Evolutionary conservation across 164 flowering plant genomes (phyloP).

Genomic region (Vitis riparia): DNA sequence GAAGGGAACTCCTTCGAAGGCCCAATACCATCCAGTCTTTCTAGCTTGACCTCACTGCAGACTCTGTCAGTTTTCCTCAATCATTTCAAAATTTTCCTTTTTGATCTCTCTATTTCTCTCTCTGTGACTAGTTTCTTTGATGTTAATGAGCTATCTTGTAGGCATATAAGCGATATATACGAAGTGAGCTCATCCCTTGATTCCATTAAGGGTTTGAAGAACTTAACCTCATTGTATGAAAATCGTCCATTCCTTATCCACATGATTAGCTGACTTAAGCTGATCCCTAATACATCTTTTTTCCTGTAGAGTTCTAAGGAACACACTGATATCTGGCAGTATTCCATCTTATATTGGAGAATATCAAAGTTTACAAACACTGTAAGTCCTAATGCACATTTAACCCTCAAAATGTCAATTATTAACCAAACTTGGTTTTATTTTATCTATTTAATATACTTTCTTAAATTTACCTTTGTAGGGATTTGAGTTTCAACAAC

Average conservation of each 20-base stretch:
- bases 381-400: slow-evolving; percentile 26
- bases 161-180: slow-evolving; percentile 22
- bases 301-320: slow-evolving; percentile 27
- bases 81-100: neutral
- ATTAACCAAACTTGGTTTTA: too few relatives aligned
- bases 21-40: slow-evolving; percentile 29
- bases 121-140: neutral
- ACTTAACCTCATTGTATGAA: slow-evolving; percentile 31
- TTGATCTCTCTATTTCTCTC: neutral
- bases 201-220: slow-evolving; percentile 36
- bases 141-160: neutral
- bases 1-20: slow-evolving; percentile 29
- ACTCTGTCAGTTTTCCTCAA: slow-evolving; percentile 15
- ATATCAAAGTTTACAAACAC: slow-evolving; percentile 14
- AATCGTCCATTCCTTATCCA: neutral
- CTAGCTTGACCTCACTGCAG: slow-evolving; percentile 14
- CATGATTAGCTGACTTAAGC: too few relatives aligned
- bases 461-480: slow-evolving; percentile 11
- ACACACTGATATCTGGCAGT: slow-evolving; percentile 28
- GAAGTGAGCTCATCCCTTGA: slow-evolving; percentile 29
- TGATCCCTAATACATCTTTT: neutral
- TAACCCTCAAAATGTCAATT: too few relatives aligned
- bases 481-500: too few relatives aligned
- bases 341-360: slow-evolving; percentile 38
- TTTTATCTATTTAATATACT: neutral